Conservation (phyloP, 768 basidiomycete genomes). For the Kwoniella mangroviensis region DNA sequence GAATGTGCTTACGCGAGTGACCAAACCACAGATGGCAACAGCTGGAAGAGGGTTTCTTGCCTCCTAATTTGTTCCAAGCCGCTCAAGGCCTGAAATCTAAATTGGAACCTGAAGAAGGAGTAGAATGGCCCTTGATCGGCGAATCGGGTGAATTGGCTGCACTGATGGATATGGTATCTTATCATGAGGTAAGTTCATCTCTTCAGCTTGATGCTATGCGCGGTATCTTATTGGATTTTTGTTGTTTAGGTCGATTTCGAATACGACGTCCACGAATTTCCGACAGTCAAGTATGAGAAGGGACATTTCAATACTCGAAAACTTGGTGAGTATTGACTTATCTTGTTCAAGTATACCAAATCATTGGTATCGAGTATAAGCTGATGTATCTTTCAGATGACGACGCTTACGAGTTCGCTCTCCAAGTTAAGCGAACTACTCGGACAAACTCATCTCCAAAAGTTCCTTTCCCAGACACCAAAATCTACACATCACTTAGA, state of each 20-base stretch:
- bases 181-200: slow-evolving; percentile 66
- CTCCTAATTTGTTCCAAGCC: slow-evolving; percentile 72
- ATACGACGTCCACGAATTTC: slow-evolving; percentile 70
- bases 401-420: slow-evolving; percentile 46
- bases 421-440: slow-evolving; percentile 18
- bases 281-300: slow-evolving; percentile 64
- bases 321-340: slow-evolving; percentile 27
- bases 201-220: too few species aligned
- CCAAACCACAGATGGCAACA: slow-evolving; percentile 62
- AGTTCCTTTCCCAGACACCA: neutral
- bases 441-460: neutral
- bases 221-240: too few species aligned
- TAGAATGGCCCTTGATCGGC: slow-evolving; percentile 78
- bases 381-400: slow-evolving; percentile 35
- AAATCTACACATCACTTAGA: neutral
- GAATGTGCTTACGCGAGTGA: neutral
- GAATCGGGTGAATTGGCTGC: slow-evolving; percentile 74
- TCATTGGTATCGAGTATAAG: neutral
- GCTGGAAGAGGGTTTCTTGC: slow-evolving; percentile 68
- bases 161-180: slow-evolving; percentile 78
- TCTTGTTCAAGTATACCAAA: too few species aligned
- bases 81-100: slow-evolving; percentile 69
- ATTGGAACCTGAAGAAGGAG: slow-evolving; percentile 64
- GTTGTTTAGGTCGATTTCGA: slow-evolving; percentile 69
- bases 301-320: slow-evolving; percentile 71